A percentile compares a stretch with the other conserved stretches of the same genome.
These are phyloP conservation scores for Sphaceloma murrayae DNA, from an alignment of 2,329 filamentous ascomycete genomes.

Conservation along the genomic window DNA sequence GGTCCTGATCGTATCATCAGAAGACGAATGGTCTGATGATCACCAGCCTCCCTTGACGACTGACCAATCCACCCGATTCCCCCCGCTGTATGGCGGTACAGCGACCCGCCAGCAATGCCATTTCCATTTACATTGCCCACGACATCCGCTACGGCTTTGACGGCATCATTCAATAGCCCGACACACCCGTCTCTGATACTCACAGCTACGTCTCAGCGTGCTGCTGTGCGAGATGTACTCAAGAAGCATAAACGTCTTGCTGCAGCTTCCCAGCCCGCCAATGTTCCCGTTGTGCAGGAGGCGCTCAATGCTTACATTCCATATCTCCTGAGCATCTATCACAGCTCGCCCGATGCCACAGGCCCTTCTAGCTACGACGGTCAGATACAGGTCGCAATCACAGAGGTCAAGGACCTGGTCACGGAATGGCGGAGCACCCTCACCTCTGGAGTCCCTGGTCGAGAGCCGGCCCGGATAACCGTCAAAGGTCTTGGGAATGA, in stretches of 20 bases:
- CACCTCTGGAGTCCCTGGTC: slow-evolving; percentile 52
- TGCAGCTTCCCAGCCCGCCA: slow-evolving; percentile 56
- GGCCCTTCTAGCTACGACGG: slow-evolving; percentile 10
- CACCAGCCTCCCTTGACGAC: no score
- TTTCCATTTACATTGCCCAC: slow-evolving; percentile 83
- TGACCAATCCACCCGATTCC: no score
- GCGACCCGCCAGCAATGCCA: slow-evolving; percentile 57
- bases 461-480: slow-evolving; percentile 56
- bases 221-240: slow-evolving; percentile 69
- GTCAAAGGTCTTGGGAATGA: slow-evolving; percentile 73
- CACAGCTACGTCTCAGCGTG: slow-evolving; percentile 70
- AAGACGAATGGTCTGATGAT: no score
- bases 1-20: no score
- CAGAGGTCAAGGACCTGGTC: slow-evolving; percentile 48
- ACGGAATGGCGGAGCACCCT: slow-evolving; percentile 76
- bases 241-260: slow-evolving; percentile 87
- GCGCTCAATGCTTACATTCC: slow-evolving; percentile 70
- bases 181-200: slow-evolving; percentile 85
- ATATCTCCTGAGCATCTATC: slow-evolving; percentile 68
- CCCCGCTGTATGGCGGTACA: no score
- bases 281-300: slow-evolving; percentile 60
- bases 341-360: slow-evolving; percentile 50
- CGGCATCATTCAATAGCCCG: slow-evolving; percentile 62
- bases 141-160: slow-evolving; percentile 77
- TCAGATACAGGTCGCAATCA: slow-evolving; percentile 45